A percentile compares a stretch with the other conserved stretches of the same genome.
These are phyloP conservation scores for Komagataella phaffii DNA, from an alignment of 805 yeast genomes.

Conservation along the genomic window DNA sequence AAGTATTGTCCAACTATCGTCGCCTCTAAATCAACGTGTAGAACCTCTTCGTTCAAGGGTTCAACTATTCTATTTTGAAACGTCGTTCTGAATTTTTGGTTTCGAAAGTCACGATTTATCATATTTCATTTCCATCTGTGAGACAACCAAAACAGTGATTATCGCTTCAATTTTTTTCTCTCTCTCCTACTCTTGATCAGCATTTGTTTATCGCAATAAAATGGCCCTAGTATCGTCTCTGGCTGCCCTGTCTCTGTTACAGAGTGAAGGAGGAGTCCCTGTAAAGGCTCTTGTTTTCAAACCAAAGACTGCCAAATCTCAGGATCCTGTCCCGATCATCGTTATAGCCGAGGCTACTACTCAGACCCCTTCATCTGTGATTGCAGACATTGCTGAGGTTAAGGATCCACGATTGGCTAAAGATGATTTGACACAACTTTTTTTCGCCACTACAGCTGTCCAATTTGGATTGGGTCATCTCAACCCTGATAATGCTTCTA, in stretches of 20 bases:
- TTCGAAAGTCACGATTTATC: background rate
- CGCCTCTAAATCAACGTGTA: background rate
- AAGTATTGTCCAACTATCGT: background rate
- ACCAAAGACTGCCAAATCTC: constrained; percentile 81
- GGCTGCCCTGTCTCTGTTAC: constrained; percentile 49
- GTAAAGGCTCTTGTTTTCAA: constrained; percentile 77
- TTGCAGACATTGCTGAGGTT: constrained; percentile 54
- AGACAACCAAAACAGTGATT: background rate
- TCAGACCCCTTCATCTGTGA: constrained; percentile 47
- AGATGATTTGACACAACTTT: constrained; percentile 59
- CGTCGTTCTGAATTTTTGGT: background rate
- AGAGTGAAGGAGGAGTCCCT: constrained; percentile 34
- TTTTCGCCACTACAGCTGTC: constrained; percentile 43
- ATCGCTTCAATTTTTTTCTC: background rate
- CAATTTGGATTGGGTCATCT: constrained; percentile 49
- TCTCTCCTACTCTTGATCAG: background rate
- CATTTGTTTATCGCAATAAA: background rate
- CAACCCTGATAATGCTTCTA: constrained; percentile 33
- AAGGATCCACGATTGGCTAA: constrained; percentile 86
- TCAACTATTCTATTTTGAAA: background rate
- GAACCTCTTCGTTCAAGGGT: background rate
- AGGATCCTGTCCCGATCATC: constrained; percentile 65
- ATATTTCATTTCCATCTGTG: background rate
- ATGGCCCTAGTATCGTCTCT: constrained; percentile 64
- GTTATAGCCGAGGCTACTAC: constrained; percentile 66